These are phyloP conservation scores for Lippia alba DNA, from an alignment of 305 asterid species.

Conservation along the genomic window DNA sequence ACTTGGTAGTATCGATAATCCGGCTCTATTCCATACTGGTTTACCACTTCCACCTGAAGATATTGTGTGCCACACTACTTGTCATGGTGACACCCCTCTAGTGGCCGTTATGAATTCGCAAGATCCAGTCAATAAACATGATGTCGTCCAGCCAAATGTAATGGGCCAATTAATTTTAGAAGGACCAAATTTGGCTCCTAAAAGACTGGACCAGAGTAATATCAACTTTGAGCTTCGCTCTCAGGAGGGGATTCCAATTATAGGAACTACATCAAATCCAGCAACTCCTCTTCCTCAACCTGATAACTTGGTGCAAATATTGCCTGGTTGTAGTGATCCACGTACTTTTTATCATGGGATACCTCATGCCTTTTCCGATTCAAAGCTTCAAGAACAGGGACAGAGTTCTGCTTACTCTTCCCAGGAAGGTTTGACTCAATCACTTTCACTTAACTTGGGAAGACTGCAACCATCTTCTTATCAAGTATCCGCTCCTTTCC, in stretches of 20 bases:
- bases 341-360: conserved; percentile 48
- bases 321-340: conserved; percentile 44
- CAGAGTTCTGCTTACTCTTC: conserved; percentile 52
- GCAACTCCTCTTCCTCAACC: conserved; percentile 43
- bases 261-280: conserved; percentile 36
- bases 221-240: conserved; percentile 38
- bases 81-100: conserved; percentile 36
- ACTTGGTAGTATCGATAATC: conserved; percentile 46
- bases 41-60: conserved; percentile 45
- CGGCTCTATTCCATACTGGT: conserved; percentile 35
- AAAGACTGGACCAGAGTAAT: conserved; percentile 41
- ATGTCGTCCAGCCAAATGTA: conserved; percentile 40
- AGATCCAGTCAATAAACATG: conserved; percentile 38
- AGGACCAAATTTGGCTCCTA: conserved; percentile 41
- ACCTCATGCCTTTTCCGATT: conserved; percentile 76
- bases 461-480: conserved; percentile 48
- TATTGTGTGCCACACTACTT: conserved; percentile 35
- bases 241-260: conserved; percentile 40
- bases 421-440: conserved; percentile 55
- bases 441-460: conserved; percentile 57
- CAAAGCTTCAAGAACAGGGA: conserved; percentile 72
- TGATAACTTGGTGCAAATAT: conserved; percentile 43
- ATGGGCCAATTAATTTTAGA: conserved; percentile 44
- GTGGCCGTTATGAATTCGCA: conserved; percentile 38
- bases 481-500: conserved; percentile 44